A percentile compares a stretch with the other conserved stretches of the same genome.
These are phyloP conservation scores for Phytophthora pini DNA, from an alignment of 352 stramenopile genomes.

Conservation along the genomic window DNA sequence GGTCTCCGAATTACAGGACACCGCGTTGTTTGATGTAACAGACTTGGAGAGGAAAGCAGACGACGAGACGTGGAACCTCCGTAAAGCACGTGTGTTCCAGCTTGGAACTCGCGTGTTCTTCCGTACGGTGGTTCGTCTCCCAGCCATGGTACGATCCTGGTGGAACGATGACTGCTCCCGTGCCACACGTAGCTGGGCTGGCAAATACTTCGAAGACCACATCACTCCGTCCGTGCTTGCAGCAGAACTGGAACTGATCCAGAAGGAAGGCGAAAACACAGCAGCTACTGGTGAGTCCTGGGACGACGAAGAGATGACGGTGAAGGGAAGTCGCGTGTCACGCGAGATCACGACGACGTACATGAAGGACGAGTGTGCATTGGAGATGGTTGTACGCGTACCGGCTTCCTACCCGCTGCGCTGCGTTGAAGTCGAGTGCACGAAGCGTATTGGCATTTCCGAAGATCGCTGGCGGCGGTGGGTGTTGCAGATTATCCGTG, in stretches of 20 bases:
- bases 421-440: slow-evolving; percentile 92
- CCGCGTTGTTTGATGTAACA: slow-evolving; percentile 49
- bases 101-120: slow-evolving; percentile 80
- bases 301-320: slow-evolving; percentile 84
- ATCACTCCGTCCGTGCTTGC: slow-evolving; percentile 84
- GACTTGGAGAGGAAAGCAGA: slow-evolving; percentile 44
- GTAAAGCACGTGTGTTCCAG: slow-evolving; percentile 53
- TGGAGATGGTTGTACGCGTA: slow-evolving; percentile 92
- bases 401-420: slow-evolving; percentile 89
- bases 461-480: slow-evolving; percentile 93
- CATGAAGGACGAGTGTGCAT: slow-evolving; percentile 92
- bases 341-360: slow-evolving; percentile 92
- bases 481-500: slow-evolving; percentile 93
- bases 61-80: slow-evolving; percentile 38
- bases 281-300: slow-evolving; percentile 43
- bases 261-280: slow-evolving; percentile 54
- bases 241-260: slow-evolving; percentile 81
- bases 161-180: slow-evolving; percentile 91
- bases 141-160: slow-evolving; percentile 89
- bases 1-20: slow-evolving; percentile 52
- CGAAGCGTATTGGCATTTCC: slow-evolving; percentile 90
- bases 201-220: slow-evolving; percentile 90
- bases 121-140: slow-evolving; percentile 80
- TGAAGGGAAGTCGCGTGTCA: slow-evolving; percentile 88
- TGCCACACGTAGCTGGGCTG: slow-evolving; percentile 80